These are phyloP conservation scores for Thielaviopsis musarum DNA, from an alignment of 2,329 filamentous ascomycete genomes.

Conservation along the genomic window DNA sequence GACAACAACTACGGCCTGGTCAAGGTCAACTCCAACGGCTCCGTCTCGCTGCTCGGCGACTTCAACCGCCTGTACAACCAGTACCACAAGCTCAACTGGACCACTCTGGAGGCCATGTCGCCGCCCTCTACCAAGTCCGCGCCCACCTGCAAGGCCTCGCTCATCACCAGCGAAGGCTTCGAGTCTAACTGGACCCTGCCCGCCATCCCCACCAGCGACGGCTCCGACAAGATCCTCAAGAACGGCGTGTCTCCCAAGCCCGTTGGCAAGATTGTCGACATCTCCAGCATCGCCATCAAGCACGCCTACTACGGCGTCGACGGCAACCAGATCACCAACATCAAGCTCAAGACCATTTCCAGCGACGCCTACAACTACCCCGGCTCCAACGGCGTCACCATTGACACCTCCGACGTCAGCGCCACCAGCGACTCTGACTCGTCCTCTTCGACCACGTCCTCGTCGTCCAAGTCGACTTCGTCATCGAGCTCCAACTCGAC, in stretches of 20 bases:
- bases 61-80: slow-evolving; percentile 60
- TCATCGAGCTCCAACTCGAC: slow-evolving; percentile 1
- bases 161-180: slow-evolving; percentile 56
- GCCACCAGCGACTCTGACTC: slow-evolving; percentile 8
- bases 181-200: slow-evolving; percentile 67
- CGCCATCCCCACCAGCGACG: slow-evolving; percentile 36
- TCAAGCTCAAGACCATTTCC: slow-evolving; percentile 31
- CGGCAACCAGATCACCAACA: slow-evolving; percentile 25
- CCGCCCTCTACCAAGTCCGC: slow-evolving; percentile 31
- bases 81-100: slow-evolving; percentile 59
- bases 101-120: slow-evolving; percentile 43
- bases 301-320: slow-evolving; percentile 25
- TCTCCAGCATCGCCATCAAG: slow-evolving; percentile 45
- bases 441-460: neutral
- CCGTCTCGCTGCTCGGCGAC: slow-evolving; percentile 42
- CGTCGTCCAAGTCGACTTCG: slow-evolving; percentile 3
- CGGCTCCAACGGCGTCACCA: slow-evolving; percentile 24
- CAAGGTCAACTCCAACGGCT: slow-evolving; percentile 38
- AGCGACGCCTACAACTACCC: slow-evolving; percentile 29
- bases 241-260: slow-evolving; percentile 53
- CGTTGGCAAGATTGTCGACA: slow-evolving; percentile 48
- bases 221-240: slow-evolving; percentile 55
- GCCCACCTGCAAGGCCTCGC: slow-evolving; percentile 44
- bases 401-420: slow-evolving; percentile 8
- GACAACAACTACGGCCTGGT: slow-evolving; percentile 50